A percentile compares a stretch with the other conserved stretches of the same genome.
Evolutionary conservation across 495 filamentous ascomycete genomes (phyloP).

Genomic region (Penicillium odoratum): DNA sequence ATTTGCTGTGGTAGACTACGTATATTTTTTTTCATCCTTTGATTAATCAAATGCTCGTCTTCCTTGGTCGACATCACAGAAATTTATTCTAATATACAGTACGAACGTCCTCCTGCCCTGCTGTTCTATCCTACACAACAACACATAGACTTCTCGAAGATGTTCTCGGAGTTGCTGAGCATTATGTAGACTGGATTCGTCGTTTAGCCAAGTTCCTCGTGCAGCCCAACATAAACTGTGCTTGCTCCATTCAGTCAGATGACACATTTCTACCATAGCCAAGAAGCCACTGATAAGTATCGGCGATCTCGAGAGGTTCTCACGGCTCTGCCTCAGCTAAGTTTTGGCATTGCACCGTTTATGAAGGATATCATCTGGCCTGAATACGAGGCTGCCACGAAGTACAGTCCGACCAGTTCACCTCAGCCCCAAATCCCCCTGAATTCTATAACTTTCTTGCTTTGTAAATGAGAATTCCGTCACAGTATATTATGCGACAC

Average conservation of each 20-base stretch:
- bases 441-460: not conserved
- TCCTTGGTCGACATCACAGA: slow-evolving; percentile 8
- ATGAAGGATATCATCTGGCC: slow-evolving; percentile 29
- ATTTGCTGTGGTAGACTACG: slow-evolving; percentile 18
- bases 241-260: slow-evolving; percentile 25
- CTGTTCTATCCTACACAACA: not conserved
- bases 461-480: not conserved
- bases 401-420: slow-evolving; percentile 5
- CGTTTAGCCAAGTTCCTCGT: slow-evolving; percentile 21
- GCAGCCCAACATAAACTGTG: slow-evolving; percentile 22
- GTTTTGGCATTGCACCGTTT: slow-evolving; percentile 24
- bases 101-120: not conserved
- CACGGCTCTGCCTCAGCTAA: slow-evolving; percentile 15
- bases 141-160: slow-evolving; percentile 2
- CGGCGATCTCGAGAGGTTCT: slow-evolving; percentile 23
- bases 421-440: not conserved
- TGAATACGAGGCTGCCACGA: slow-evolving; percentile 18
- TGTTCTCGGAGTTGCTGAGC: slow-evolving; percentile 16
- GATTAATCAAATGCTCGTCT: slow-evolving; percentile 20
- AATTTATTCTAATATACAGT: slow-evolving; percentile 7
- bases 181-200: slow-evolving; percentile 24
- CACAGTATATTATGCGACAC: not conserved
- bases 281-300: slow-evolving; percentile 17
- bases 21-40: slow-evolving; percentile 25
- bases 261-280: slow-evolving; percentile 24